Evolutionary conservation across 2,329 filamentous ascomycete species (phyloP).

Genomic region (Pseudogymnoascus verrucosus): DNA sequence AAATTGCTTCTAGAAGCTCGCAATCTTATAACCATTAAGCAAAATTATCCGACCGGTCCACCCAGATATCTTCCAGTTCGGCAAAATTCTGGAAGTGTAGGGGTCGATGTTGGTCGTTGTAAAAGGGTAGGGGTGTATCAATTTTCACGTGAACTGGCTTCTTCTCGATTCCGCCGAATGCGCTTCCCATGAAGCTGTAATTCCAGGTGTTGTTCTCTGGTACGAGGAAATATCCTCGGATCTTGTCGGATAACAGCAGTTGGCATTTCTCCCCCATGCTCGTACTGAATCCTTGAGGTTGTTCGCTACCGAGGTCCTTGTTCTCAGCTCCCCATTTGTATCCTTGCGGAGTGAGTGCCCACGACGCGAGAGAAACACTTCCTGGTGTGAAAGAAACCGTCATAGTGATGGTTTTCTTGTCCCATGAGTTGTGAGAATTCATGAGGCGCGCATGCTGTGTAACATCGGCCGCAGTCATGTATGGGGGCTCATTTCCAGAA

Average conservation of each 20-base stretch:
- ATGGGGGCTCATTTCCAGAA: slow-evolving; percentile 87
- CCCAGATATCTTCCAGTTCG: slow-evolving; percentile 93
- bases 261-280: slow-evolving; percentile 94
- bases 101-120: slow-evolving; percentile 84
- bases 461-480: slow-evolving; percentile 93
- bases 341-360: slow-evolving; percentile 82
- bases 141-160: slow-evolving; percentile 85
- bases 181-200: slow-evolving; percentile 94
- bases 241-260: slow-evolving; percentile 83
- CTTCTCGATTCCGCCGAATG: slow-evolving; percentile 84
- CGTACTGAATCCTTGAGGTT: slow-evolving; percentile 87
- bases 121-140: slow-evolving; percentile 83
- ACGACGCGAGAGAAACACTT: slow-evolving; percentile 88
- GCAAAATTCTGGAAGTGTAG: slow-evolving; percentile 97
- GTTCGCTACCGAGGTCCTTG: slow-evolving; percentile 84
- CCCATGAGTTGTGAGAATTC: slow-evolving; percentile 71
- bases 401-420: slow-evolving; percentile 85
- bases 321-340: slow-evolving; percentile 98
- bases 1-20: not conserved
- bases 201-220: slow-evolving; percentile 90
- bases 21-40: slow-evolving; percentile 46
- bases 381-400: slow-evolving; percentile 95
- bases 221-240: slow-evolving; percentile 91
- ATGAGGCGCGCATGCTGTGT: slow-evolving; percentile 89
- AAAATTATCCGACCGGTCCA: slow-evolving; percentile 88